Evolutionary conservation across 129 eudicot genomes (phyloP).

Genomic region (Glebionis coronaria): DNA sequence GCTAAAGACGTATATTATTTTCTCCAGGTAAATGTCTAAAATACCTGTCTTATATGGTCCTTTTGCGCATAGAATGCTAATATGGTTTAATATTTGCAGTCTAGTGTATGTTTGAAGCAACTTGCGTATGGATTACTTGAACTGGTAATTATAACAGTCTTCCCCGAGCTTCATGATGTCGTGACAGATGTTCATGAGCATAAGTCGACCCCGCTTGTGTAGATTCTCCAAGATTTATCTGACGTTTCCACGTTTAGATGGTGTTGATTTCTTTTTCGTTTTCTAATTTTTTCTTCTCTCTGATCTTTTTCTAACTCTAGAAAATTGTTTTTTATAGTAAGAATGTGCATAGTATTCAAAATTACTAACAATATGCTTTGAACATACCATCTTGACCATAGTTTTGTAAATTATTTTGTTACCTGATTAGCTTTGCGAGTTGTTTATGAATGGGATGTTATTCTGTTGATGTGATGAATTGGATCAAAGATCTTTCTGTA

Average conservation of each 20-base stretch:
- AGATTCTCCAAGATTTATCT: constrained; percentile 16
- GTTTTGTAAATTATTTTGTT: constrained; percentile 15
- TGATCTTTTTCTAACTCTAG: constrained; percentile 29
- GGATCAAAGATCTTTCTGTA: neutral
- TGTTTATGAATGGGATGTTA: neutral
- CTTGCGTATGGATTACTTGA: constrained; percentile 78
- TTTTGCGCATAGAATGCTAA: neutral
- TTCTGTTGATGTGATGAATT: neutral
- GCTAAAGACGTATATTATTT: constrained; percentile 87
- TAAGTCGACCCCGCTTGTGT: constrained; percentile 26
- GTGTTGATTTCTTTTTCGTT: constrained; percentile 15
- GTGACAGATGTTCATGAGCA: constrained; percentile 56
- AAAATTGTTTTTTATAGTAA: constrained; percentile 22
- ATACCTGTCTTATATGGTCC: neutral
- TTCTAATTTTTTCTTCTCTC: neutral
- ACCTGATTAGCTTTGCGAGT: neutral
- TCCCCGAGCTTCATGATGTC: constrained; percentile 78
- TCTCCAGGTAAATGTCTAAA: constrained; percentile 65
- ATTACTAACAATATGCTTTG: constrained; percentile 5
- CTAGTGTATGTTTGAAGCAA: constrained; percentile 82
- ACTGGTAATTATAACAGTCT: constrained; percentile 69
- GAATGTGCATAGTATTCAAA: constrained; percentile 31
- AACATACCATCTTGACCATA: constrained; percentile 14
- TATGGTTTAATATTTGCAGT: constrained; percentile 42
- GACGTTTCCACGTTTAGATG: constrained; percentile 10